Evolutionary conservation across 371 early-diverging fungal genomes (phyloP), one percentile per base, ranked within the genome.

Genomic region (Lichtheimia corymbifera): DNA sequence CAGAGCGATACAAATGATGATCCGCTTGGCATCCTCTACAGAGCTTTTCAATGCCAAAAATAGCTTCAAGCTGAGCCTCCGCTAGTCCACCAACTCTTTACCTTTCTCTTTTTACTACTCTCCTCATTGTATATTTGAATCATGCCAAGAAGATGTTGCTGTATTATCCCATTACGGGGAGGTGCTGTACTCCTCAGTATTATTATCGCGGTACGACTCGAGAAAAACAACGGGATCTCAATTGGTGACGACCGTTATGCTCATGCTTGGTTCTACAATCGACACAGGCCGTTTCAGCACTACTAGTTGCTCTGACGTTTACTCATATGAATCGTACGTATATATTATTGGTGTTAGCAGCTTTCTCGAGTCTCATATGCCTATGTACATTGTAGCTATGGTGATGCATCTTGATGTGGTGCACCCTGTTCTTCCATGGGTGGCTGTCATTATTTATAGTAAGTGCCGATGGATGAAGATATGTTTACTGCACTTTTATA

Each of bases 101-200:
- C 35, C 9, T 35, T 35, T 7, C 7, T 22, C 22, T 22, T 22
- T 28, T 9, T 35, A 2, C 35, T 35, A 35, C 11, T 35, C 35
- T 35, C 35, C 35, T 11, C 35, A 9, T 35, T 35, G 35, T 35
- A 35, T 11, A 35, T 35, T 35, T 35, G 35, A 35, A 15, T 17
- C 47, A 65, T 57, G 61, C 45, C 61, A 30, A 65, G 54, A 58
- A 55, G 66, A 35, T 78, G 75, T 55, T 78, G 75, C 63, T 78
- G 79, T 70, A 71, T 78, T 43, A 68, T 78, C 53, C 79, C 79
- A 41, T 53, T 75, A 47, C 66, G 79, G 68, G 73, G 70, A 14
- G 79, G 70, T 43, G 55, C 70, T 5, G 41, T 73, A 22, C 57
- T 75, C 30, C 67, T 70, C 57, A 66, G 76, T 50, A 15, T 72